A percentile compares a stretch with the other conserved stretches of the same genome.
phyloP scores from a whole-genome alignment of 768 basidiomycete species.

The Podaxis rugospora region DNA sequence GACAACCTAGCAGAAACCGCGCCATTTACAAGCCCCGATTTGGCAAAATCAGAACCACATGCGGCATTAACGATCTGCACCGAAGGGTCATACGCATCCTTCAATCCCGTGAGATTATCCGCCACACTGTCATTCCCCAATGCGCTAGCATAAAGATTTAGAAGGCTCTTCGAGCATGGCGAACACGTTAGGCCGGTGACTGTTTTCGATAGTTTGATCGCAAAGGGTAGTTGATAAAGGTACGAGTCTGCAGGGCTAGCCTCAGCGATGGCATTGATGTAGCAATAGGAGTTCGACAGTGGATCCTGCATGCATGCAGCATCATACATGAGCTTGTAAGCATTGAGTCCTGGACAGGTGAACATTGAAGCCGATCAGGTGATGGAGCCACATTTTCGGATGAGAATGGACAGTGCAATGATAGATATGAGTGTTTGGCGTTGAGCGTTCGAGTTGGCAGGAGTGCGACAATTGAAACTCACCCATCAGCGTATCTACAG shows the following conservation, averaged over 20 bases:
- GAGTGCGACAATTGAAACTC: conserved; percentile 15
- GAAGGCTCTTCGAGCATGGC: conserved; percentile 54
- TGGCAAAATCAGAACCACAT: conserved; percentile 52
- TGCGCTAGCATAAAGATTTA: conserved; percentile 49
- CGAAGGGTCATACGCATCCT: conserved; percentile 44
- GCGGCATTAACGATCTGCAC: conserved; percentile 38
- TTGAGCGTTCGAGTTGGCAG: conserved; percentile 2
- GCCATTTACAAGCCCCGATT: conserved; percentile 15
- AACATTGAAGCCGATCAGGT: neutral
- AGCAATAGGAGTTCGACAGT: conserved; percentile 66
- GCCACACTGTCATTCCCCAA: conserved; percentile 26
- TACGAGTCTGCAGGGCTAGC: conserved; percentile 64
- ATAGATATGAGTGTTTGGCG: conserved; percentile 1
- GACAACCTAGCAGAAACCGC: neutral
- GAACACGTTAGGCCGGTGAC: conserved; percentile 52
- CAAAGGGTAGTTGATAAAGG: conserved; percentile 67
- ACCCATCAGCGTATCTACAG: conserved; percentile 53
- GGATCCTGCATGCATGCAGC: conserved; percentile 59
- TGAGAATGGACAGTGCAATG: neutral
- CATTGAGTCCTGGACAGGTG: conserved; percentile 44
- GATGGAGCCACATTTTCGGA: neutral
- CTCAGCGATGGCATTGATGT: conserved; percentile 55
- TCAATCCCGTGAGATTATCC: conserved; percentile 30
- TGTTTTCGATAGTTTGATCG: conserved; percentile 44
- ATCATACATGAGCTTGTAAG: conserved; percentile 58